Base-by-base conservation (phyloP, 208 protist species). In the Trypanosomatidae sp. region DNA sequence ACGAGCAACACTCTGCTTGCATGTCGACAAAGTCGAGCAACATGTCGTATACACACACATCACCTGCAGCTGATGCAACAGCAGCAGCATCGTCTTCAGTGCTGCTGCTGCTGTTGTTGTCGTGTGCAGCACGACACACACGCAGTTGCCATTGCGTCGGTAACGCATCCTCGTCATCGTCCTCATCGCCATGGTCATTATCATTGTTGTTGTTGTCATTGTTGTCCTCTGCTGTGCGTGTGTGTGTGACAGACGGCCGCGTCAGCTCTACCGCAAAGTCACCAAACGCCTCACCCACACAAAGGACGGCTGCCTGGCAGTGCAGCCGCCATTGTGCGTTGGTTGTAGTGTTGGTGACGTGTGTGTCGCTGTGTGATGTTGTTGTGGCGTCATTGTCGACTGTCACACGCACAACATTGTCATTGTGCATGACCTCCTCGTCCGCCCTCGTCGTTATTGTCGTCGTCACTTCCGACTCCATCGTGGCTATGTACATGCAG, bases 231-330 rank as follows among this genome's bases (percentile, higher is more conserved):
- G 4, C 24, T 2, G 18, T 24, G 5, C 3, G n/a, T 19, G 48
- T 11, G 6, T 5, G 6, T 10, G n/a, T n/a, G n/a, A n/a, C n/a
- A n/a, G n/a, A 7, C n/a, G 3, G 8, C 47, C 49, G 39, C 42
- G 43, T n/a, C 49, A 73, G 42, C 40, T 66, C 47, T 56, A 88
- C 66, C 22, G 70, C 72, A 58, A 95, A 92, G 68, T 95, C 84
- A 4, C 62, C 84, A 52, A 95, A 93, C 3, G 75, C 56, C 50
- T 95, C 88, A 7, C 77, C 88, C 41, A 93, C 71, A 49, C 73
- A 71, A 22, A 75, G 33, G 30, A 94, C 80, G 38, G 80, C 74
- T 51, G 78, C 71, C 65, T 88, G 67, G 74, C 78, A 94, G 57
- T 70, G 50, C 66, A 85, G 66, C 38, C 52, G 46, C n/a, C n/a